These are phyloP conservation scores for Fulvia fulva DNA, from an alignment of 2,329 filamentous ascomycete genomes.

Conservation along the genomic window DNA sequence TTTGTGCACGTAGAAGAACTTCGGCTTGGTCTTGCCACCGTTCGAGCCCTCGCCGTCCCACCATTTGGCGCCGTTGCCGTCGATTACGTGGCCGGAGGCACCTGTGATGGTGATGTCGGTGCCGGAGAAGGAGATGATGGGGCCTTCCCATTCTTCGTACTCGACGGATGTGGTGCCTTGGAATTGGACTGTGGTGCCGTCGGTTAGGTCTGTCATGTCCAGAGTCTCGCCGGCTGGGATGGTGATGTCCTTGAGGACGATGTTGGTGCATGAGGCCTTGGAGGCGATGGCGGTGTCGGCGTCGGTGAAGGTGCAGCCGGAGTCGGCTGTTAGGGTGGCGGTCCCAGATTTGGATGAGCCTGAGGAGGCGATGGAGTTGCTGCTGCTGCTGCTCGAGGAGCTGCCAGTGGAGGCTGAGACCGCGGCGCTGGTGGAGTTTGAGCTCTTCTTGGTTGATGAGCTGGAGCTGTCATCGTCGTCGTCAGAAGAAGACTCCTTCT, in stretches of 20 bases:
- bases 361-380: too few species aligned
- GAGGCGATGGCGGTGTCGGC: constrained; percentile 27
- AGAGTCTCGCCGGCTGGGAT: constrained; percentile 40
- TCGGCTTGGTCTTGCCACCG: constrained; percentile 41
- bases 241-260: constrained; percentile 40
- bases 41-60: constrained; percentile 48
- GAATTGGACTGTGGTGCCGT: constrained; percentile 49
- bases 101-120: constrained; percentile 53
- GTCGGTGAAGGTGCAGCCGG: constrained; percentile 21
- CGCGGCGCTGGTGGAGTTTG: background rate
- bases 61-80: constrained; percentile 44
- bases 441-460: background rate
- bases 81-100: constrained; percentile 49
- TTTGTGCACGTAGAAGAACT: constrained; percentile 40
- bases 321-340: constrained; percentile 5
- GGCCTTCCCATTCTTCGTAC: constrained; percentile 63
- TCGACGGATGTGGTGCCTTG: constrained; percentile 63
- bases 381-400: background rate
- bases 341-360: background rate
- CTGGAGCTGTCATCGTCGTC: background rate
- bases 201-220: constrained; percentile 39
- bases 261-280: constrained; percentile 40
- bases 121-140: constrained; percentile 60
- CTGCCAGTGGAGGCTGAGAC: background rate
- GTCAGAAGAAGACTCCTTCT: constrained; percentile 2